Percentiles rank a stretch among this genome's conserved stretches.
phyloP scores from a whole-genome alignment of 2,329 filamentous ascomycete genomes.

The Trichoderma koningii region DNA sequence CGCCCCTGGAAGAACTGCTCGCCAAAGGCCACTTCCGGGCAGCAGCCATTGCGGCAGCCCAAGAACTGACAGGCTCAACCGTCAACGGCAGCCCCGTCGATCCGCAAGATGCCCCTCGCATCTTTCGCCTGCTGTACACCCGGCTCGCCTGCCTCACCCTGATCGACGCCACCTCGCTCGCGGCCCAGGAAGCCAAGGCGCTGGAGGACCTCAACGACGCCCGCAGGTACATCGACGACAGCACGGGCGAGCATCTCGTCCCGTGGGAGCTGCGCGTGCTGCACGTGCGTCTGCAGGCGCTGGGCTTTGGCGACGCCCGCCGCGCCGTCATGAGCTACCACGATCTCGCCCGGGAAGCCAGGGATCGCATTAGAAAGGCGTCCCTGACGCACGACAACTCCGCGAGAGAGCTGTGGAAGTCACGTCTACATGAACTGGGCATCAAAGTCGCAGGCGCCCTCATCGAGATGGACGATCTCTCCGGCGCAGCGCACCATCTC shows the following conservation, averaged over 20 bases:
- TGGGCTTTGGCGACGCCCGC: conserved; percentile 82
- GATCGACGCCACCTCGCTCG: conserved; percentile 70
- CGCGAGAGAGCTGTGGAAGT: conserved; percentile 67
- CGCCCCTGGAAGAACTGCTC: conserved; percentile 69
- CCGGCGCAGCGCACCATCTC: conserved; percentile 76
- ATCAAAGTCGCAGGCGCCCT: conserved; percentile 66
- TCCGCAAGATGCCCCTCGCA: conserved; percentile 61
- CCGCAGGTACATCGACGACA: conserved; percentile 58
- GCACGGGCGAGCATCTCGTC: conserved; percentile 64
- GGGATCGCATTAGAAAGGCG: conserved; percentile 58
- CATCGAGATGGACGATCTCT: conserved; percentile 84
- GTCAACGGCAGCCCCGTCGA: conserved; percentile 47
- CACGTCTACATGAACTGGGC: conserved; percentile 73
- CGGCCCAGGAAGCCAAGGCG: conserved; percentile 66
- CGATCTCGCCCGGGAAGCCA: conserved; percentile 78
- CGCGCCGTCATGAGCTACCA: conserved; percentile 89
- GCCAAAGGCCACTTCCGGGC: conserved; percentile 75
- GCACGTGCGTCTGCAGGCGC: conserved; percentile 78
- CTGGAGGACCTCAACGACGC: conserved; percentile 62
- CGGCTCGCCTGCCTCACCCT: conserved; percentile 81
- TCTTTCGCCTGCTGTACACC: conserved; percentile 78
- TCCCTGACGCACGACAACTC: conserved; percentile 50
- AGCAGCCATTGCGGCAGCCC: conserved; percentile 69
- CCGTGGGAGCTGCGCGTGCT: conserved; percentile 87
- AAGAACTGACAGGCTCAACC: conserved; percentile 57